These are phyloP conservation scores for Beauveria bassiana DNA, from an alignment of 2,329 filamentous ascomycete genomes.

Conservation along the genomic window DNA sequence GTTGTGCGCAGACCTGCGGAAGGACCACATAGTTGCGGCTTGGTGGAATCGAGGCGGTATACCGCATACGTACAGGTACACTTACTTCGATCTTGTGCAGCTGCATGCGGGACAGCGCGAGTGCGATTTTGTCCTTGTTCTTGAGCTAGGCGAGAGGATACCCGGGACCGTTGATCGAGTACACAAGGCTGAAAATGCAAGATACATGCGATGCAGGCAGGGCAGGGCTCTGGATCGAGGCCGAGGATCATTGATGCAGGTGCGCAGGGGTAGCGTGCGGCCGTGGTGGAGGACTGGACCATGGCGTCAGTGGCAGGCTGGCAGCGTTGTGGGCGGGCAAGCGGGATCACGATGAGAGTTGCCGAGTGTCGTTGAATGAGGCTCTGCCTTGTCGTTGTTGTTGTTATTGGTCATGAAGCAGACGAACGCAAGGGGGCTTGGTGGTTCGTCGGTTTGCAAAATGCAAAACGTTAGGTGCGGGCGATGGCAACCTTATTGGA, in stretches of 20 bases:
- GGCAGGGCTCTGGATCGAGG: not conserved
- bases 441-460: not conserved
- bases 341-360: not conserved
- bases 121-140: not conserved
- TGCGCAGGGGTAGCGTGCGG: not conserved
- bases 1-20: not conserved
- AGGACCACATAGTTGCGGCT: too few species aligned
- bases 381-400: not conserved
- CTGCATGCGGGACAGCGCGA: not conserved
- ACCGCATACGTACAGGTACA: not conserved
- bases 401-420: not conserved
- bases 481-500: not conserved
- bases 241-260: not conserved
- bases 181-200: not conserved
- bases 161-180: not conserved
- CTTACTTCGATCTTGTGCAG: not conserved
- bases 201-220: not conserved
- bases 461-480: not conserved
- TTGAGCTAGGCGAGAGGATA: not conserved
- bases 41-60: not conserved
- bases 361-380: not conserved
- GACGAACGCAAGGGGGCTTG: not conserved
- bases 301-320: too few species aligned
- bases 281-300: not conserved
- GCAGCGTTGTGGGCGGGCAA: too few species aligned